Evolutionary conservation across 2,329 filamentous ascomycete genomes (phyloP), one percentile per base, ranked within the genome.

Genomic region (Arthroderma uncinatum): DNA sequence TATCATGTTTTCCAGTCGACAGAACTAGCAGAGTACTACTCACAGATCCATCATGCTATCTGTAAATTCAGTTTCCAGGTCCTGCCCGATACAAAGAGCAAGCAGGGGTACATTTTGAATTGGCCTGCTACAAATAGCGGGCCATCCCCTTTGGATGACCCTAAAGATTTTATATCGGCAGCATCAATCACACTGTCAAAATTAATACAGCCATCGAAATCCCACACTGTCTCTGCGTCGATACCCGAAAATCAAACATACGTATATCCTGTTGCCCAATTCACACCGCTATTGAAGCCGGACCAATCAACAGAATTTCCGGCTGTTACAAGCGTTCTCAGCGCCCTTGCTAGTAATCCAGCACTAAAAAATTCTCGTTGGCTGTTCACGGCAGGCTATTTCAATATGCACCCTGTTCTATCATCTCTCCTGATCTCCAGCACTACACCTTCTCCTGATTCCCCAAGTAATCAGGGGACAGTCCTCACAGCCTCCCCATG

Each of bases 341-440:
- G 80, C 44, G 81, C 80, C 0, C 79, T 96, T 2, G 79, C 85
- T 0, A 73, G 71, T 0, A 79, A 86, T 0, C 63, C 70, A 4
- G 74, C 78, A 4, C 87, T 89, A 64, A 74, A 78, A 8, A 79
- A 82, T 34, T 87, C 87, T 0, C 85, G 83, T 12, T 98, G 93
- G 93, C 93, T 89, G 0, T 97, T 98, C 70, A 97, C 93, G 0
- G 93, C 93, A 0, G 93, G 93, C 55, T 98, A 98, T 74, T 98
- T 98, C 76, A 98, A 98, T 74, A 95, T 95, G 57, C 90, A 90
- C 5, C 86, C 90, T 0, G 83, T 85, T 2, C 81, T 97, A 19
- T 91, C 88, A 1, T 81, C 84, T 39, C 80, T 95, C 0, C 78
- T 98, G 0, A 82, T 98, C 33, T 77, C 79, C 5, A 90, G 89